Conservation (phyloP, 306 rosid genomes). For the Pueraria montana region DNA sequence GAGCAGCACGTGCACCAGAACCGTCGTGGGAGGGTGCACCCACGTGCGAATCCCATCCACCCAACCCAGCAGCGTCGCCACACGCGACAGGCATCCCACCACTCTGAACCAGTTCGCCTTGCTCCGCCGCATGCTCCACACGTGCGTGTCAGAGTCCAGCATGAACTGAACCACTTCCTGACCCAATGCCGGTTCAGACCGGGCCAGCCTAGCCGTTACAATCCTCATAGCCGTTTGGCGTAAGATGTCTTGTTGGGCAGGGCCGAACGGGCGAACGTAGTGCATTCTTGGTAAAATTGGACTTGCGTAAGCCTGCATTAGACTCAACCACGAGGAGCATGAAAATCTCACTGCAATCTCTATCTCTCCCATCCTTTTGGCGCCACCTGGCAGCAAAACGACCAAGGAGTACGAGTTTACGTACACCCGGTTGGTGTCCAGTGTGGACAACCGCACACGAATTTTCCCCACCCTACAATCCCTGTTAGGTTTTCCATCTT, state of each 20-base stretch:
- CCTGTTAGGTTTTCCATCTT: constrained; percentile 62
- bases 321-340: constrained; percentile 80
- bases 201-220: constrained; percentile 73
- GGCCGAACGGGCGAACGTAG: constrained; percentile 76
- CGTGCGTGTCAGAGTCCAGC: constrained; percentile 77
- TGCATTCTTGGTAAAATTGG: constrained; percentile 93
- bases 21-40: constrained; percentile 78
- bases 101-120: constrained; percentile 87
- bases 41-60: constrained; percentile 77
- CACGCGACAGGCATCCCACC: constrained; percentile 66
- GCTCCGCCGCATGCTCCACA: constrained; percentile 92
- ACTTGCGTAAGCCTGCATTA: constrained; percentile 73
- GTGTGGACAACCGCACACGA: constrained; percentile 76
- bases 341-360: constrained; percentile 84
- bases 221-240: constrained; percentile 83
- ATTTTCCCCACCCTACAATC: constrained; percentile 77
- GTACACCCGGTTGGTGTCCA: constrained; percentile 78
- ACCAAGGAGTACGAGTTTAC: constrained; percentile 67
- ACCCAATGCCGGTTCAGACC: constrained; percentile 87
- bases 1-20: constrained; percentile 66
- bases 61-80: constrained; percentile 65
- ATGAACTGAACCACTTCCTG: constrained; percentile 87
- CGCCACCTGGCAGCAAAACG: constrained; percentile 76
- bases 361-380: constrained; percentile 90
- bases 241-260: constrained; percentile 81